Percentiles rank a stretch among this genome's conserved stretches.
Evolutionary conservation across 495 filamentous ascomycete species (phyloP).

Genomic region (Neurospora sp.): DNA sequence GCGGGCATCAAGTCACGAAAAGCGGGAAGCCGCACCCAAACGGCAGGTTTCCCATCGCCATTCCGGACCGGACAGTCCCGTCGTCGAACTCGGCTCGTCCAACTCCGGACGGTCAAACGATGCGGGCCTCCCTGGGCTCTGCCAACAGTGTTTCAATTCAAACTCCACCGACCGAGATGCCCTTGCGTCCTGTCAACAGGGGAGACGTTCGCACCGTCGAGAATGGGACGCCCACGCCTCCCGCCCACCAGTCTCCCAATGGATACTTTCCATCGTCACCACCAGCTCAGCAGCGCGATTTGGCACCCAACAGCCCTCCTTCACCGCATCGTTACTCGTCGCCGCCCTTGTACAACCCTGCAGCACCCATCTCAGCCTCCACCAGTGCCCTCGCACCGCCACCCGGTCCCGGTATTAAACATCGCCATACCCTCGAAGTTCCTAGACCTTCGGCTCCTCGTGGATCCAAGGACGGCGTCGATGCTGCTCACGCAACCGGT

Average conservation of each 20-base stretch:
- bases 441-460: constrained; percentile 45
- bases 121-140: constrained; percentile 21
- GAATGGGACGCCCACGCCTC: constrained; percentile 9
- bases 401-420: constrained; percentile 47
- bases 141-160: constrained; percentile 19
- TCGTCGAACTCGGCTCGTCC: not conserved
- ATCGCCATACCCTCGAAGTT: constrained; percentile 88
- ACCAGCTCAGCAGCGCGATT: not conserved
- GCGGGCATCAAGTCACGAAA: not conserved
- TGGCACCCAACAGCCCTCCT: not conserved
- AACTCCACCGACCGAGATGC: constrained; percentile 21
- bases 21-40: constrained; percentile 14
- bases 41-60: constrained; percentile 1
- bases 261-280: not conserved
- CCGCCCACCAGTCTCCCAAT: constrained; percentile 8
- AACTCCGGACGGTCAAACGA: not conserved
- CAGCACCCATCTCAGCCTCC: constrained; percentile 30
- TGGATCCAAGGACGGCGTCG: constrained; percentile 48
- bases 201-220: constrained; percentile 23
- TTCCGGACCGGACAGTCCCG: constrained; percentile 12
- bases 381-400: constrained; percentile 37
- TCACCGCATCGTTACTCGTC: constrained; percentile 63
- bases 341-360: constrained; percentile 48
- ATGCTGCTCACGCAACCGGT: constrained; percentile 59
- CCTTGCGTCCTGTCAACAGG: constrained; percentile 21